phyloP scores from a whole-genome alignment of 768 basidiomycete genomes.

The Trametes cubensis region DNA sequence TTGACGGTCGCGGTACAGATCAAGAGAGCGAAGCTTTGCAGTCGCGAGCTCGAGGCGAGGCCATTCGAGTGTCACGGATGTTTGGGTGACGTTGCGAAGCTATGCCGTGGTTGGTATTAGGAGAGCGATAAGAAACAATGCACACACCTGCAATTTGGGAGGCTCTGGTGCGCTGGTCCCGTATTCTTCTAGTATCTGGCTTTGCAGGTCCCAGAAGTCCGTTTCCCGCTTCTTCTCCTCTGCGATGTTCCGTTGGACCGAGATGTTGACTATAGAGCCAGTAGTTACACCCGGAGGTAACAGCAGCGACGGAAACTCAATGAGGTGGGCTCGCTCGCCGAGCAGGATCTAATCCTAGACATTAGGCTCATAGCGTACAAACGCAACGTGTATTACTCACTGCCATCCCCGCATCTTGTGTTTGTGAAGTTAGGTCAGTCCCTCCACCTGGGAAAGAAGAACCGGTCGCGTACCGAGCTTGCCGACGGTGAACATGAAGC shows the following conservation, averaged over 20 bases:
- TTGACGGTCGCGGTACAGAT: slow-evolving; percentile 91
- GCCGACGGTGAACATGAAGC: slow-evolving; percentile 91
- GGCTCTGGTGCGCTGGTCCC: slow-evolving; percentile 67
- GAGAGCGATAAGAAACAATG: neutral
- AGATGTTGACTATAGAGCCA: slow-evolving; percentile 96
- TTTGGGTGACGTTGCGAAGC: slow-evolving; percentile 95
- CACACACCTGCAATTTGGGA: slow-evolving; percentile 72
- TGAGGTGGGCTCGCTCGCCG: slow-evolving; percentile 92
- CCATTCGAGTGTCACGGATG: slow-evolving; percentile 97
- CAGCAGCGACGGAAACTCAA: slow-evolving; percentile 96
- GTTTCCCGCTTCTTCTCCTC: slow-evolving; percentile 83
- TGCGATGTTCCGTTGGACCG: slow-evolving; percentile 82
- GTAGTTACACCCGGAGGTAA: slow-evolving; percentile 90
- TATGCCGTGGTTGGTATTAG: slow-evolving; percentile 32
- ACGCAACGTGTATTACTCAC: slow-evolving; percentile 45
- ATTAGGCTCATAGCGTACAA: too few species aligned
- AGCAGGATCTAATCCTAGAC: slow-evolving; percentile 69
- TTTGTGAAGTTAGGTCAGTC: too few species aligned
- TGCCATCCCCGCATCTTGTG: slow-evolving; percentile 89
- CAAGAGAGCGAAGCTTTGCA: slow-evolving; percentile 83
- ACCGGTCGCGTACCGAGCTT: slow-evolving; percentile 74
- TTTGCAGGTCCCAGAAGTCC: slow-evolving; percentile 86
- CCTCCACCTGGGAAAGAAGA: neutral
- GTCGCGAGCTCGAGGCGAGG: slow-evolving; percentile 81
- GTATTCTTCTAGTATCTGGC: slow-evolving; percentile 74